Evolutionary conservation across 2,329 filamentous ascomycete species (phyloP), one percentile per base, ranked within the genome.

Genomic region (Epichloe coenophiala): DNA sequence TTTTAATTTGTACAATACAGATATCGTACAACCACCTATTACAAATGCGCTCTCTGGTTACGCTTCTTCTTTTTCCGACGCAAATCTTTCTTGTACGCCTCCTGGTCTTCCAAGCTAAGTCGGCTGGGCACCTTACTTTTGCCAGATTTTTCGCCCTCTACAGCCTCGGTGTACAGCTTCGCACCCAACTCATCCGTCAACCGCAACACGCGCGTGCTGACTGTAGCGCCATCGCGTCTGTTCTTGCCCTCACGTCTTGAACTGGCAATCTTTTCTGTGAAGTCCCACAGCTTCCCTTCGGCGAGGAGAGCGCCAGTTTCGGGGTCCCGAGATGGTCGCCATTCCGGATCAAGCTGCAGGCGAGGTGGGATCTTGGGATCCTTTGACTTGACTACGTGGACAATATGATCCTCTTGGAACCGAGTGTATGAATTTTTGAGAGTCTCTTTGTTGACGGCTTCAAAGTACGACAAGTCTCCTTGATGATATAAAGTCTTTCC

Each of bases 401-500:
- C 75, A 55, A 97, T 94, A 8, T 89, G 87, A 60, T 97, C 91
- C 61, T 96, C 88, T 58, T 90, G 83, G 61, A 95, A 95, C 15
- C 88, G 81, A 38, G 80, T 76, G 67, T 91, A 96, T 0, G 90
- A 85, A 66, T 98, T 98, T 63, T 93, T 95, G 51, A 98, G 77
- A 0, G 90, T 95, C 66, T 98, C 91, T 60, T 96, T 96, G 73
- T 98, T 98, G 56, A 98, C 91, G 3, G 93, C 90, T 69, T 98
- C 93, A 58, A 96, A 97, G 69, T 98, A 98, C 33, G 85, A 90
- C 9, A 98, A 78, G 61, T 98, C 93, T 51, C 93, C 93, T 70
- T 98, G 91, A 64, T 98, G 91, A 63, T 96, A 98, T 1, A 98
- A 76, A 0, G 93, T 97, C 69, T 98, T 97, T 50, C 93, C 93